phyloP scores from a whole-genome alignment of 2,329 filamentous ascomycete genomes.

The Ceratocystis destructans region DNA sequence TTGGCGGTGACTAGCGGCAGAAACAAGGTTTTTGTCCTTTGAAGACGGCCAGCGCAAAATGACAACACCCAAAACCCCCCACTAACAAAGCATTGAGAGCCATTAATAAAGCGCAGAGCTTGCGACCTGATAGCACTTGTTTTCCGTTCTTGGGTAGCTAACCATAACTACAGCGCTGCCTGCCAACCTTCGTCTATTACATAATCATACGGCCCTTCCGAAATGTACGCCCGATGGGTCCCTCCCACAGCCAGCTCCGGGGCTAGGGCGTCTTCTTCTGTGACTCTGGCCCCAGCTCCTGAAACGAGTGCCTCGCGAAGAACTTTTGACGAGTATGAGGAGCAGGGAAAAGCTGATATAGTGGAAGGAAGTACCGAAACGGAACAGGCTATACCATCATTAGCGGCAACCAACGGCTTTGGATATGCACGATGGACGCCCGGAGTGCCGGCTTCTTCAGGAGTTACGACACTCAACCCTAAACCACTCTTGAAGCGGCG shows the following conservation, averaged over 20 bases:
- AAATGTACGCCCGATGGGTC: conserved; percentile 18
- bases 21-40: conserved; percentile 1
- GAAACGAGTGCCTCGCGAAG: not conserved
- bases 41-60: not conserved
- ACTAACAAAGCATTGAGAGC: not conserved
- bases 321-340: not conserved
- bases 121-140: not conserved
- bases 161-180: not conserved
- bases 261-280: not conserved
- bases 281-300: not conserved
- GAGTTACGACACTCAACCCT: not conserved
- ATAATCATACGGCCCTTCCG: not conserved
- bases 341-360: not conserved
- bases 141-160: not conserved
- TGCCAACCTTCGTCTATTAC: not conserved
- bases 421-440: conserved; percentile 19
- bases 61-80: not conserved
- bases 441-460: conserved; percentile 1
- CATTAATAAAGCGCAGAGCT: not conserved
- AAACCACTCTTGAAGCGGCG: conserved; percentile 4
- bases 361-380: not conserved
- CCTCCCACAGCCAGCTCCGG: conserved; percentile 11
- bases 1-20: conserved; percentile 14
- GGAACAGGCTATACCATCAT: not conserved
- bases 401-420: conserved; percentile 17